These are phyloP conservation scores for Entelexis paramagnoliae DNA, from an alignment of 1,139 yeast genomes.

Conservation along the genomic window DNA sequence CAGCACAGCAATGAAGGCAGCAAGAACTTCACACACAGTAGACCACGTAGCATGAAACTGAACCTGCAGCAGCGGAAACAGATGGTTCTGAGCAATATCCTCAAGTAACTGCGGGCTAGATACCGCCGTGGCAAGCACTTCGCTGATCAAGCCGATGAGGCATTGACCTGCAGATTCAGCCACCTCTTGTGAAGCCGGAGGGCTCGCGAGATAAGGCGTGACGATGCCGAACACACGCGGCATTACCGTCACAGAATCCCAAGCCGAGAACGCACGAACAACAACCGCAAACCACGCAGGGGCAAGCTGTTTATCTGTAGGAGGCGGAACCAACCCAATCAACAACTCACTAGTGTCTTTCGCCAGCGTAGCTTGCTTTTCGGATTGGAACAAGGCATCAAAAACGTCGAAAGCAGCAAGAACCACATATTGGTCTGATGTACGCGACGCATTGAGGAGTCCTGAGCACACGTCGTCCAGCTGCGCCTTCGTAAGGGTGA, in stretches of 20 bases:
- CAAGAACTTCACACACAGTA: constrained; percentile 60
- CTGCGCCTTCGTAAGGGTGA: constrained; percentile 24
- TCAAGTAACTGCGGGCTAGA: constrained; percentile 42
- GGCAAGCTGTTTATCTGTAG: constrained; percentile 72
- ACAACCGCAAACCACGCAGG: constrained; percentile 94
- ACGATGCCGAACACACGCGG: constrained; percentile 54
- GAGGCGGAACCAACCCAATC: constrained; percentile 68
- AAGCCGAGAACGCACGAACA: constrained; percentile 41
- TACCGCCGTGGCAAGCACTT: constrained; percentile 47
- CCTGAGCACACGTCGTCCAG: constrained; percentile 68
- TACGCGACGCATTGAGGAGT: constrained; percentile 62
- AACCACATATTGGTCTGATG: constrained; percentile 75
- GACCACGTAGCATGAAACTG: constrained; percentile 69
- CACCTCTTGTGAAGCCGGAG: constrained; percentile 55
- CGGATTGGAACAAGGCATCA: constrained; percentile 49
- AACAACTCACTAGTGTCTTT: constrained; percentile 40
- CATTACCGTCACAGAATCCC: constrained; percentile 30
- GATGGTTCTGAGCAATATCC: constrained; percentile 30
- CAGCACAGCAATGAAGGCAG: constrained; percentile 50
- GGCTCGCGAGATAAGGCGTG: constrained; percentile 44
- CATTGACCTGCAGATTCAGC: constrained; percentile 77
- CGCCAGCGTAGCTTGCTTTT: constrained; percentile 47
- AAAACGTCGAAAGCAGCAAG: constrained; percentile 76
- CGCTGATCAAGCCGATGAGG: constrained; percentile 60
- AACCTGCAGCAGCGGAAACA: constrained; percentile 54